Base-by-base conservation (phyloP, 106 monocot genomes). In the Cymbidium sinense region DNA sequence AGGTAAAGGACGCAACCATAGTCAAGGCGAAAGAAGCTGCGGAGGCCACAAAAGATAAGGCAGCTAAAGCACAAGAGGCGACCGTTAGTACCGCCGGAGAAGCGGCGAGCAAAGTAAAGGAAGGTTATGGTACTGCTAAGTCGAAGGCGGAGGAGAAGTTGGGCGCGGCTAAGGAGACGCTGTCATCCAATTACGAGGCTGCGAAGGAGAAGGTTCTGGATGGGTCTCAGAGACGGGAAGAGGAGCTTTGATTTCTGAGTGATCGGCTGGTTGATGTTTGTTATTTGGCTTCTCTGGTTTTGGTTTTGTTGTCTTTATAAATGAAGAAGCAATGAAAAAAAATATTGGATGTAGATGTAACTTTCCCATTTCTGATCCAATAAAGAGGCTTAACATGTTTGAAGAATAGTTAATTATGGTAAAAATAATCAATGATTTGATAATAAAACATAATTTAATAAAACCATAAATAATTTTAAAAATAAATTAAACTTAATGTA, bases 141-240 rank as follows among this genome's bases (percentile, higher is more conserved):
- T 7, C 37, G 0, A 61, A 77, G 36, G 62, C 61, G 2, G 62
- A 25, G 43, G 69, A 70, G 21, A 47, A 21, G 31, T 10, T 65
- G 29, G 78, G 70, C 33, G 44, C 70, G 8, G 70, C 43, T 4
- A 78, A 78, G 39, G 65, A 77, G 41, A 39, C 34, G n/a, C 17
- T 77, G 35, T 36, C 77, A 1, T 77, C 77, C 0, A 64, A 37
- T 39, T 77, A 64, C 17, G 61, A 77, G 77, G 35, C 62, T 5
- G 77, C 77, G 0, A 77, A 77, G 65, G 65, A 77, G 65, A 77
- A 77, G 67, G 77, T 62, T 20, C 43, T 43, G 2, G 78, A 47
- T 3, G 67, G 70, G 23, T 7, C 36, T 39, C 28, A 77, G 9
- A 39, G 39, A 43, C 20, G 9, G 11, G 77, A 64, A 0, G 77